Evolutionary conservation across 345 rosid genomes (phyloP).

Genomic region (Lagerstroemia speciosa): DNA sequence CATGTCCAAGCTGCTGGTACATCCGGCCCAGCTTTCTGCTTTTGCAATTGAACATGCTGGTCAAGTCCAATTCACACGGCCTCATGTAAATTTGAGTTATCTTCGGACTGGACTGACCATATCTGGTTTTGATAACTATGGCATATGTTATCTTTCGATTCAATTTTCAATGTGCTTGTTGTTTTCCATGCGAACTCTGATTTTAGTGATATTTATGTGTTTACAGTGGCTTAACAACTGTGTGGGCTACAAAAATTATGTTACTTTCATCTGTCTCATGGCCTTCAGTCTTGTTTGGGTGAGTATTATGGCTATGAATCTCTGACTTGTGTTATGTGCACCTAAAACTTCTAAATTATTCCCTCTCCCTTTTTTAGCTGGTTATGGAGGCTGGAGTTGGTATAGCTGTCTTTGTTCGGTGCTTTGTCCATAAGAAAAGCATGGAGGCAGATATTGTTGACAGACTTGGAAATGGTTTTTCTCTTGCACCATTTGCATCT

Average conservation of each 20-base stretch:
- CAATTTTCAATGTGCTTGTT: neutral
- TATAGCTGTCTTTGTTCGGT: slow-evolving; percentile 78
- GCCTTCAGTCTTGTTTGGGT: slow-evolving; percentile 89
- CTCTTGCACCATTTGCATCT: slow-evolving; percentile 88
- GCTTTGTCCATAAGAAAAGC: slow-evolving; percentile 68
- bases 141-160: neutral
- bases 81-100: neutral
- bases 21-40: neutral
- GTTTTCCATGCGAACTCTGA: slow-evolving; percentile 12
- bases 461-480: slow-evolving; percentile 95
- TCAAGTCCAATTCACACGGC: neutral
- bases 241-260: slow-evolving; percentile 84
- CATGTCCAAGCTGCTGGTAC: neutral
- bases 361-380: slow-evolving; percentile 38
- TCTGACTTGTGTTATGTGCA: no score
- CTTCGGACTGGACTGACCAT: neutral
- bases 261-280: slow-evolving; percentile 83
- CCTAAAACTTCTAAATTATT: slow-evolving; percentile 4
- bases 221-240: slow-evolving; percentile 99
- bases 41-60: neutral
- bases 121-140: slow-evolving; percentile 8
- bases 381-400: slow-evolving; percentile 86
- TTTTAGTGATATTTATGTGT: slow-evolving; percentile 16
- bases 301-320: slow-evolving; percentile 13
- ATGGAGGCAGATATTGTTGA: slow-evolving; percentile 87